Evolutionary conservation across 1,284 basidiomycete species (phyloP), one percentile per base, ranked within the genome.

Genomic region (Exobasidium cylindrosporum): DNA sequence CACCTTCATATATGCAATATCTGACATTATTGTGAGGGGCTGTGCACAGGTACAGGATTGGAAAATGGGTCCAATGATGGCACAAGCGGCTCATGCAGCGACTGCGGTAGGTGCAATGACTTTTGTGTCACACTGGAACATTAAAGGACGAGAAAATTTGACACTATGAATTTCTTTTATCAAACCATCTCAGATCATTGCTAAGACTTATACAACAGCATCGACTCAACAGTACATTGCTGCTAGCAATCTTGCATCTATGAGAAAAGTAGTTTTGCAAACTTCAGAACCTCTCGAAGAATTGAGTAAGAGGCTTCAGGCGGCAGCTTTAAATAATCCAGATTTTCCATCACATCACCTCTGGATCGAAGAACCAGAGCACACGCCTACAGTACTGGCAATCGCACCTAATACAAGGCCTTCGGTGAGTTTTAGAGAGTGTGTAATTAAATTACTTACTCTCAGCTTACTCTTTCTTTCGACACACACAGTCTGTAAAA

Each of bases 311-410:
- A 28, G 21, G 50, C 23, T 1, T 2, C 11, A 43, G 23, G 35
- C 29, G 14, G 59, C 55, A 24, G 58, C 54, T 23, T 17, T 17
- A 17, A 40, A 17, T 17, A 40, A 40, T 40, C 35, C 30, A 29
- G 53, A 14, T 53, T 70, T 79, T 30, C 77, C 77, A 4, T 30
- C 54, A 13, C 81, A 85, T 62, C 82, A 84, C 57, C 69, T 86
- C 11, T 86, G 85, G 85, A 79, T 82, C 35, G 85, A 86, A 68
- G 83, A 84, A 64, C 85, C 85, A 0, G 85, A 86, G 76, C 81
- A 84, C 61, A 65, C 82, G 0, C 81, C 85, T 1, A 85, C 85
- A 0, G 85, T 84, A 65, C 72, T 86, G 32, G 85, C 85, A 4
- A 74, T 86, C 1, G 84, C 83, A 14, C 85, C 85, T 0, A 86